phyloP scores from a whole-genome alignment of 495 filamentous ascomycete species.

The Talaromyces nanjingensis region DNA sequence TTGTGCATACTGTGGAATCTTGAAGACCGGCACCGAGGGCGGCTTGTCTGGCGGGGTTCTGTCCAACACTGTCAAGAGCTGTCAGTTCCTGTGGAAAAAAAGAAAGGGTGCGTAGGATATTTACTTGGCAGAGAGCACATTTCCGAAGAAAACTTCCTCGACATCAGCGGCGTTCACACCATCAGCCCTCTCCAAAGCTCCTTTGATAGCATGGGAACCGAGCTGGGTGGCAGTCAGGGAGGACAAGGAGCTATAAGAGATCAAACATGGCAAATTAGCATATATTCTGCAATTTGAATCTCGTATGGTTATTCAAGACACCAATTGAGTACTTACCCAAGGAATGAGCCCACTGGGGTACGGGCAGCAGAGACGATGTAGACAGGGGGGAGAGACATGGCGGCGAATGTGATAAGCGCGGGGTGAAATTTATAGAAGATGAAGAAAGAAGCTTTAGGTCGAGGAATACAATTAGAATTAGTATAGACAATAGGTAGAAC shows the following conservation, averaged over 20 bases:
- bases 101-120: constrained; percentile 12
- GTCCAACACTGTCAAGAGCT: constrained; percentile 62
- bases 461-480: neutral
- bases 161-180: constrained; percentile 79
- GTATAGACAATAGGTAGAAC: neutral
- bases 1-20: constrained; percentile 75
- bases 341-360: constrained; percentile 88
- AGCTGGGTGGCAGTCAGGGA: constrained; percentile 80
- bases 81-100: constrained; percentile 10
- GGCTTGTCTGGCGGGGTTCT: constrained; percentile 93
- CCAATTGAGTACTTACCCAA: constrained; percentile 56
- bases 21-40: constrained; percentile 79
- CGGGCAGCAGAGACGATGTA: constrained; percentile 92
- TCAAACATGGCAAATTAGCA: constrained; percentile 7
- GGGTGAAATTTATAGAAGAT: constrained; percentile 11
- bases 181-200: constrained; percentile 78
- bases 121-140: constrained; percentile 94
- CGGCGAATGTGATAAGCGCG: constrained; percentile 12
- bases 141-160: constrained; percentile 95
- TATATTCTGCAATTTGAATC: constrained; percentile 7
- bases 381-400: constrained; percentile 68
- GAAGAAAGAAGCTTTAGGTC: neutral
- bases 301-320: constrained; percentile 2
- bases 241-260: constrained; percentile 62
- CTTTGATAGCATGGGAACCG: constrained; percentile 86